Conservation (phyloP, 2,329 filamentous ascomycete genomes). For the Colletotrichum gloeosporioides region DNA sequence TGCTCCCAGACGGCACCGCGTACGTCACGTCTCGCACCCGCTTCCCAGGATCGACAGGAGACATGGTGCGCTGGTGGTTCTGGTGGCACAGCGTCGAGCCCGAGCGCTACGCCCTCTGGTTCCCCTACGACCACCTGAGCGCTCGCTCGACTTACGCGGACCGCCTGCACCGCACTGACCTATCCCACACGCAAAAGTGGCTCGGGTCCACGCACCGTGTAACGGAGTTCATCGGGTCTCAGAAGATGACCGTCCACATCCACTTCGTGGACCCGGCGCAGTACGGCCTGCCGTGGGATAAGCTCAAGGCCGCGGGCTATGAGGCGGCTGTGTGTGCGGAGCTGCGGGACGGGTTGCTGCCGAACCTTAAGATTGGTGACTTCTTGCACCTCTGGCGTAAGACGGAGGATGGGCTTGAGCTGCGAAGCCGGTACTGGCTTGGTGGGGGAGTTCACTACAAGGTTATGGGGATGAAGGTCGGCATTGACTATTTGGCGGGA, state of each 20-base stretch:
- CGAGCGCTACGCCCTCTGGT: conserved; percentile 20
- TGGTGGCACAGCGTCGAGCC: conserved; percentile 21
- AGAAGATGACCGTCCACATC: conserved; percentile 11
- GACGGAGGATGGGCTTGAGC: conserved; percentile 3
- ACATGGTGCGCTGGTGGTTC: conserved; percentile 20
- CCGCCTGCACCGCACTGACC: conserved; percentile 8
- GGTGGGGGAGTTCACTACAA: conserved; percentile 14
- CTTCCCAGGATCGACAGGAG: conserved; percentile 12
- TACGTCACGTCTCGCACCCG: conserved; percentile 14
- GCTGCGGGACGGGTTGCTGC: not conserved
- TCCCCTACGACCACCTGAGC: conserved; percentile 9
- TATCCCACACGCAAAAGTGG: conserved; percentile 19
- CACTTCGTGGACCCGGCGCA: conserved; percentile 14
- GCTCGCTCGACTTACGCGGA: conserved; percentile 8
- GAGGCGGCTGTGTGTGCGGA: conserved; percentile 10
- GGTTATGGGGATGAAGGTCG: conserved; percentile 2
- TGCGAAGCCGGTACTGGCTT: conserved; percentile 15
- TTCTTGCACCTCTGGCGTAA: conserved; percentile 17
- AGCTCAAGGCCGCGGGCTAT: conserved; percentile 6
- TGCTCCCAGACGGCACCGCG: conserved; percentile 5
- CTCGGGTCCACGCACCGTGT: conserved; percentile 18
- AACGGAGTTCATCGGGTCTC: conserved; percentile 10
- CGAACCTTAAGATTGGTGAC: conserved; percentile 16
- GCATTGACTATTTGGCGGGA: conserved; percentile 10
- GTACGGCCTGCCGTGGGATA: conserved; percentile 14